Evolutionary conservation across 2,329 filamentous ascomycete genomes (phyloP).

Genomic region (Alternaria sp.): DNA sequence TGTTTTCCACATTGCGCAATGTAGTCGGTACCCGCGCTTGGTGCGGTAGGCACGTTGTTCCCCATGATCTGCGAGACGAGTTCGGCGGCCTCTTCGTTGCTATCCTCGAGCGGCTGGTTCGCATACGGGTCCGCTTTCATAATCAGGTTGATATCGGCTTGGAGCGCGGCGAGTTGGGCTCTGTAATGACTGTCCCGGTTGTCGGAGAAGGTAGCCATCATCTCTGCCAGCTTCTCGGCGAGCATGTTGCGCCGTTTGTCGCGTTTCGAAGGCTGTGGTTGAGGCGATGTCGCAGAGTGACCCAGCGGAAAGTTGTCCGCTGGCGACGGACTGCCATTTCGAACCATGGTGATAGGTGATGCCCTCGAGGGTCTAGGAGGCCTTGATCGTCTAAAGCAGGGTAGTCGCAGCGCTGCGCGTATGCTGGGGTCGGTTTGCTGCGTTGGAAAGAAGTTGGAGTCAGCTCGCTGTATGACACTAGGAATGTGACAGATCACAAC

Average conservation of each 20-base stretch:
- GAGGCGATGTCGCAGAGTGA: slow-evolving; percentile 52
- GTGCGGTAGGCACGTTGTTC: slow-evolving; percentile 48
- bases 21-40: slow-evolving; percentile 71
- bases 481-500: background rate
- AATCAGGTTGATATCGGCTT: slow-evolving; percentile 86
- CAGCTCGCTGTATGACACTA: background rate
- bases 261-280: slow-evolving; percentile 72
- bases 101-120: slow-evolving; percentile 70
- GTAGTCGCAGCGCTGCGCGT: slow-evolving; percentile 1
- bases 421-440: background rate
- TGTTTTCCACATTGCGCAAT: slow-evolving; percentile 72
- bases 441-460: background rate
- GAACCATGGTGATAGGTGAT: slow-evolving; percentile 40
- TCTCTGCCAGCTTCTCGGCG: slow-evolving; percentile 75
- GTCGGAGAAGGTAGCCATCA: slow-evolving; percentile 78
- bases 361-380: background rate
- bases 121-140: slow-evolving; percentile 83
- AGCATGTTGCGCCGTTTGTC: slow-evolving; percentile 88
- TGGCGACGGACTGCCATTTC: slow-evolving; percentile 47
- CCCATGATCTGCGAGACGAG: slow-evolving; percentile 58
- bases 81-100: slow-evolving; percentile 69
- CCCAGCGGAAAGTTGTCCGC: slow-evolving; percentile 45
- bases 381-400: background rate
- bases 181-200: slow-evolving; percentile 86
- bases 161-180: slow-evolving; percentile 88